phyloP scores from a whole-genome alignment of 2,329 filamentous ascomycete genomes.

The Alternaria tenuissima region DNA sequence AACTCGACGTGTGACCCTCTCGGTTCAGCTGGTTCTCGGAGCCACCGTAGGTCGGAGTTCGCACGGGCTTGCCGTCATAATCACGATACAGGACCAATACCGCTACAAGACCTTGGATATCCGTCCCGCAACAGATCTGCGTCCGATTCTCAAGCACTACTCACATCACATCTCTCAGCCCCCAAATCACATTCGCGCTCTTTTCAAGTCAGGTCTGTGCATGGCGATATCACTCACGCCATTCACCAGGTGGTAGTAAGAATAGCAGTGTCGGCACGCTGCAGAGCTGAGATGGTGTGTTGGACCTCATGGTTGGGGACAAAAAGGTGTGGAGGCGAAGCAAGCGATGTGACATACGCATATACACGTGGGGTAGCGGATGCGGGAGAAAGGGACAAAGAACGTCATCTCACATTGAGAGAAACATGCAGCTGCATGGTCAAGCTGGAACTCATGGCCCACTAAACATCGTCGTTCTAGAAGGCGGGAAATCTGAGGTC shows the following conservation, averaged over 20 bases:
- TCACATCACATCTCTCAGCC: neutral
- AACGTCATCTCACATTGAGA: neutral
- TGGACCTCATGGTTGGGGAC: neutral
- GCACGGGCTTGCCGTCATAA: no score
- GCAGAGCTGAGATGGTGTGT: neutral
- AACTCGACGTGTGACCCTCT: no score
- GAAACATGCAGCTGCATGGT: neutral
- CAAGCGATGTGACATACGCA: neutral
- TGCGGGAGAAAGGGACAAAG: neutral
- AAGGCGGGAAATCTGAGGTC: neutral
- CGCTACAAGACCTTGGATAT: neutral
- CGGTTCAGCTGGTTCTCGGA: no score
- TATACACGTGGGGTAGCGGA: neutral
- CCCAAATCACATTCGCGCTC: neutral
- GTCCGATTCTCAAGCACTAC: neutral
- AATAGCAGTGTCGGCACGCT: neutral
- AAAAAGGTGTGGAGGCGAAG: constrained; percentile 7
- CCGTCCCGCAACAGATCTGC: neutral
- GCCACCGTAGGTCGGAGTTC: no score
- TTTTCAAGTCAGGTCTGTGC: neutral
- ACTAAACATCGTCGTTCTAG: neutral
- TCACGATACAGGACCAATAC: neutral
- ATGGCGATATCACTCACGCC: neutral
- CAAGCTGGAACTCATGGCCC: neutral
- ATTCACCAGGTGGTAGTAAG: neutral